phyloP scores from a whole-genome alignment of 2,329 filamentous ascomycete species.

The Plectosphaerella sp. region DNA sequence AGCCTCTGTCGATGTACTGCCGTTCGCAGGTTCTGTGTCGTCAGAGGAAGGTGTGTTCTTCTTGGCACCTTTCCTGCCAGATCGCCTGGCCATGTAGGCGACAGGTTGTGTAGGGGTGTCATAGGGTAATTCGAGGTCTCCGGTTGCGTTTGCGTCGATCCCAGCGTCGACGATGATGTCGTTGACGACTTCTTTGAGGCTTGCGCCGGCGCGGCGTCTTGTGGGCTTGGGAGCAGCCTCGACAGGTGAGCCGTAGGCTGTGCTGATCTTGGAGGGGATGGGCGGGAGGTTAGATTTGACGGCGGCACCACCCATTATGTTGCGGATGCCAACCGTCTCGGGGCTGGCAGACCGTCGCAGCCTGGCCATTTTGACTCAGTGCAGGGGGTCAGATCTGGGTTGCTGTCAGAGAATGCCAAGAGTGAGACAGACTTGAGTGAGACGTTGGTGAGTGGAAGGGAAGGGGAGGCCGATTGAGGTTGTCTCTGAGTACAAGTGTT shows the following conservation, averaged over 20 bases:
- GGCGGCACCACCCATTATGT: conserved; percentile 9
- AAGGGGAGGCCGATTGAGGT: neutral
- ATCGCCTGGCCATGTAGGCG: no score
- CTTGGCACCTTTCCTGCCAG: no score
- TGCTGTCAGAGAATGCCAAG: neutral
- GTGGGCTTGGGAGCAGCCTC: conserved; percentile 3
- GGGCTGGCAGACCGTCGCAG: conserved; percentile 2
- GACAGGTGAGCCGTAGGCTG: conserved; percentile 17
- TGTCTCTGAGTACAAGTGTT: no score
- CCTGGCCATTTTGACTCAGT: conserved; percentile 7
- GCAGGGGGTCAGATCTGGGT: neutral
- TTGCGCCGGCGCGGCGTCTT: neutral
- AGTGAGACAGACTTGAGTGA: neutral
- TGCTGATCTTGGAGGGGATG: conserved; percentile 14
- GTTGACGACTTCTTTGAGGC: neutral
- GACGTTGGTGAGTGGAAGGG: neutral
- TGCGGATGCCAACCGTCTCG: neutral
- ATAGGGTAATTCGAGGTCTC: neutral
- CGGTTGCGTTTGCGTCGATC: no score
- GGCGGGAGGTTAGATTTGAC: conserved; percentile 14
- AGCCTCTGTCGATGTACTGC: no score
- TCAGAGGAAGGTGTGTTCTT: no score
- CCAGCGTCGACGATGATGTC: neutral
- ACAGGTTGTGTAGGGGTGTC: no score
- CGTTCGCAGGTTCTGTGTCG: no score